Evolutionary conservation across 2,329 filamentous ascomycete genomes (phyloP), one percentile per base, ranked within the genome.

Genomic region (Fusarium sarcochroum): DNA sequence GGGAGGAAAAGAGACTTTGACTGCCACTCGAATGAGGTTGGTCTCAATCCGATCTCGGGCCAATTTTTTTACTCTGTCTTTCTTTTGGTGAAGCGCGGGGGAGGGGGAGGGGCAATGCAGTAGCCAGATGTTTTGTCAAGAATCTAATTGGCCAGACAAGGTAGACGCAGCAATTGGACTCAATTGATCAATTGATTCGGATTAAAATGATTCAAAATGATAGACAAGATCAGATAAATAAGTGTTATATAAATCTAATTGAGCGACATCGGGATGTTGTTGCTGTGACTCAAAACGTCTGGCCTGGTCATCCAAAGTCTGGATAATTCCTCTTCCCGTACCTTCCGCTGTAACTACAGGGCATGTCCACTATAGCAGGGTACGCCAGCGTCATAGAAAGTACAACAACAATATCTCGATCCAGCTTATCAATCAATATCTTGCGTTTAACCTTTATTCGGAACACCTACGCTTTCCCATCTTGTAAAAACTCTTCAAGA

Each of bases 261-360:
- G 13, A 40, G 54, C 67, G 64, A 63, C 38, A 70, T 69, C 68
- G 64, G 56, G 32, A 27, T 52, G 23, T n/a, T 40, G 15, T 11
- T 58, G 25, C 18, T 58, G 60, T 71, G 64, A 66, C 49, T 69
- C 68, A 69, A 68, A 30, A 40, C 21, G 25, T 45, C 41, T 42
- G 21, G 32, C 27, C 45, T 27, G 44, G 30, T 42, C 45, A 41
- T 48, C 20, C 23, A 40, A 50, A 69, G 51, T 51, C 47, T 71
- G 57, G 65, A 60, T 71, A 71, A 68, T 71, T 50, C 27, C 47
- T 69, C 61, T 58, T 71, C 65, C 70, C 34, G 35, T 13, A 63
- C 35, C 35, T 13, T 23, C 5, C 15, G 15, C 45, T 48, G 42
- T 30, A 35, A 25, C 45, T 57, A 32, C 48, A 56, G 59, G 14